Base-by-base conservation (phyloP, 495 filamentous ascomycete genomes). In the Ramalina peruviana region DNA sequence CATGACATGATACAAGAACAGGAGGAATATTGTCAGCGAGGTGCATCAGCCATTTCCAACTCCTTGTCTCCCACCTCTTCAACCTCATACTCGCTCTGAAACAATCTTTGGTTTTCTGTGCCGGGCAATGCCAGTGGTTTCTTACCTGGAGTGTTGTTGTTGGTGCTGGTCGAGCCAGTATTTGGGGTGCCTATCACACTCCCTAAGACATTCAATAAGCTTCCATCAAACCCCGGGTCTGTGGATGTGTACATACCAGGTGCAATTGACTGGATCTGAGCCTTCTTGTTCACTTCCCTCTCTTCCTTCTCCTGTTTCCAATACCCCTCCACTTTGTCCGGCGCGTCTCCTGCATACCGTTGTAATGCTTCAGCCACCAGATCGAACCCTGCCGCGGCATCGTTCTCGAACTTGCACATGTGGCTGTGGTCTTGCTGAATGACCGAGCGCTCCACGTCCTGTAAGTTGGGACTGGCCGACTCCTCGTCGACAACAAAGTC, bases 371-470 rank as follows among this genome's bases (percentile, higher is more conserved):
- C 83, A 1, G 80, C 79, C 13, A 94, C 72, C 16, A 81, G 79
- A 40, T 80, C 73, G 55, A 81, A 94, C 1, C 87, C 87, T 0
- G 86, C 81, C 0, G 86, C 72, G 49, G 70, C 76, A 19, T 78
- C 74, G 54, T 76, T 79, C 27, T 83, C 81, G 53, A 92, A 94
- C 58, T 87, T 92, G 69, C 81, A 88, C 85, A 94, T 92, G 36
- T 77, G 72, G n/a, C 81, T 83, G 60, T 94, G 87, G n/a, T 78
- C 81, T 1, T 83, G 81, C 55, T 89, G 82, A 42, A 94, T 86
- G 13, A 82, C 82, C 57, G 81, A 85, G 42, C 83, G 80, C 48
- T 80, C 79, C 1, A 85, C 84, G 48, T 84, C 82, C 16, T 83
- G 81, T 17, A 84, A 64, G 40, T 83, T 79, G 4, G 86, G 87